Evolutionary conservation across 352 stramenopile species (phyloP), one percentile per base, ranked within the genome.

Genomic region (Halophytophthora batemanensis): DNA sequence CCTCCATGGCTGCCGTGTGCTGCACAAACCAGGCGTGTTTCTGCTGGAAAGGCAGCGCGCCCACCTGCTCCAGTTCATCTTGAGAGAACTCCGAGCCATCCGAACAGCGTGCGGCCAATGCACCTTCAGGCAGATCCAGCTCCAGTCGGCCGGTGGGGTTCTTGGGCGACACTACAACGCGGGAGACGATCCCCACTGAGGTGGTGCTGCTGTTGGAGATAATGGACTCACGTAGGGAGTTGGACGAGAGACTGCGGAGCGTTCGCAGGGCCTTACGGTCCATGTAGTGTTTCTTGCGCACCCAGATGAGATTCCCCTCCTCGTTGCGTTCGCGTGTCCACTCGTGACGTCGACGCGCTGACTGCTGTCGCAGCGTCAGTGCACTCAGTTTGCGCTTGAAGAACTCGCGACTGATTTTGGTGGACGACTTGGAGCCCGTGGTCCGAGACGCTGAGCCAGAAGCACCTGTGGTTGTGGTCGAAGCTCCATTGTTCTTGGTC

Each of bases 11-110:
- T 1, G 83, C 82, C 4, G 82, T 92, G 53, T 92, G 82, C 59
- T 94, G 81, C 6, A 92, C 81, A 65, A 94, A 94, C 83, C 83
- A 94, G 42, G 83, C 81, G 49, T 92, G 81, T 52, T 94, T 94
- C 56, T 92, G 83, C 71, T 92, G 83, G 63, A 94, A 94, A 22
- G 83, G 74, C 7, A 94, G 64, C 43, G 51, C 50, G 13, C 66
- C 59, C 6, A 94, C 77, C 50, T 85, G 66, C 58, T 91, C 78
- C 18, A 94, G 40, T 31, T 94, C 83, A 18, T 89, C 77, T 12
- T 77, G 50, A 1, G 80, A 76, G n/a, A 91, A 88, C 12, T 71
- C 65, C 10, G 74, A 86, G 22, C 56, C 69, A n/a, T 84, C 64
- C 7, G 77, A 86, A 44, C 68, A 77, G 13, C 76, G 75, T 31